Base-by-base conservation (phyloP, 169 alveolate genomes). In the Pseudocohnilembus persalinus region DNA sequence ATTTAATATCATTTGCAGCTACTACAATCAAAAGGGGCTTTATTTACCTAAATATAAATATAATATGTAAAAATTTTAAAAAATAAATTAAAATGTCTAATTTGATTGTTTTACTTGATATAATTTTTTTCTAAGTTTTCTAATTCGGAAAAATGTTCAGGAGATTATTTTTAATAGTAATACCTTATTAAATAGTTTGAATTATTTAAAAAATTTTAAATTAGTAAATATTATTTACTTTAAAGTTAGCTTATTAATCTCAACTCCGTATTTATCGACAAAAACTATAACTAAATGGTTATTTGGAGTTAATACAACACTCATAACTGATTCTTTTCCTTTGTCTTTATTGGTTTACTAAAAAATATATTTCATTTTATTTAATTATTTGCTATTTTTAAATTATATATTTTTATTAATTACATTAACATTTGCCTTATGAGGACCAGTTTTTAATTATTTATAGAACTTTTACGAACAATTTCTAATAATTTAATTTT, bases 1-100 rank as follows among this genome's bases (percentile, higher is more conserved):
- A 31, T 33, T 77, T 31, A 29, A 77, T 77, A 25, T 68, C 33
- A 33, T 77, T 77, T 28, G 82, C 82, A 0, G 82, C 72, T 16
- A 77, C 72, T 1, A 77, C 73, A 26, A 33, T 33, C 29, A 77
- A 20, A 0, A 26, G 29, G 20, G 82, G 82, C 68, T 49, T 49
- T 4, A 11, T 4, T 11, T 11, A 4, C 68, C 68, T 49, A n/a
- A n/a, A n/a, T n/a, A n/a, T n/a, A n/a, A n/a, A n/a, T n/a, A 11
- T 49, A 49, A 49, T 11, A 49, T 20, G 20, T 20, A 49, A 49
- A 49, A 11, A 20, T 20, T 11, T 49, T 49, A 11, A 11, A 11
- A 49, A 49, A 49, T 20, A 49, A 49, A 49, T 11, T 11, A 49
- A 49, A 11, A 4, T 11, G 68, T 27, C 73, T 68, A 77, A 77